Percentiles rank a stretch among this genome's conserved stretches.
Conservation (phyloP, 2,329 filamentous ascomycete genomes). For the Amauroascus niger region DNA sequence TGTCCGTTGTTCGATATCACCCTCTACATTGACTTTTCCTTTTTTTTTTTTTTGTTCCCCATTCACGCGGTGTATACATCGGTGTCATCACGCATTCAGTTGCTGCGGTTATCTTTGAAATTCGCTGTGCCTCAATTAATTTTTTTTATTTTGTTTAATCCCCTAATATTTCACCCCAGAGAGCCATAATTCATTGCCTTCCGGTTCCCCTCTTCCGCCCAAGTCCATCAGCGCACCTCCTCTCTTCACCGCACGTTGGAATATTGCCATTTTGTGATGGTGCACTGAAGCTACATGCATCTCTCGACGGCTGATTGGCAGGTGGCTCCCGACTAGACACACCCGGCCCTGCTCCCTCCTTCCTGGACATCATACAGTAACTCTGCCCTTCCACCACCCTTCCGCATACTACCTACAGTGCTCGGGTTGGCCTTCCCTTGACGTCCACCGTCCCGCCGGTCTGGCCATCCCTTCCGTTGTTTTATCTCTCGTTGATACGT, state of each 20-base stretch:
- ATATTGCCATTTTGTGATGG: background rate
- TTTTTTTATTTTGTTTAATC: too few relatives aligned
- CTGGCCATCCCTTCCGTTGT: background rate
- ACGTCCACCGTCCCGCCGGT: background rate
- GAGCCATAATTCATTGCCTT: too few relatives aligned
- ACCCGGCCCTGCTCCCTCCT: background rate
- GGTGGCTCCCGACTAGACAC: background rate
- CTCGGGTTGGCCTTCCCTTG: background rate
- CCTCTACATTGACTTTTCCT: too few relatives aligned
- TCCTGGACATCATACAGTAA: slow-evolving; percentile 6
- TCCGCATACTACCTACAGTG: slow-evolving; percentile 12
- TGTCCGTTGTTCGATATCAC: slow-evolving; percentile 10
- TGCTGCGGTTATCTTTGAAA: background rate
- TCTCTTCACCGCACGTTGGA: background rate
- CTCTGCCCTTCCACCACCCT: slow-evolving; percentile 5
- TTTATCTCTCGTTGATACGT: background rate
- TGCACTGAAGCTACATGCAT: slow-evolving; percentile 5
- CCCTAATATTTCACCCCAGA: too few relatives aligned
- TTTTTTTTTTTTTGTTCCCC: background rate
- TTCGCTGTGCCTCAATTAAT: background rate
- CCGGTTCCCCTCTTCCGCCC: background rate
- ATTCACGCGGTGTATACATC: background rate
- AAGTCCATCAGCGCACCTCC: background rate
- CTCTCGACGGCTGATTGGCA: background rate
- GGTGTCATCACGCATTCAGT: background rate